Conservation (phyloP, 2,329 filamentous ascomycete genomes). For the Cladobotryum mycophilum region DNA sequence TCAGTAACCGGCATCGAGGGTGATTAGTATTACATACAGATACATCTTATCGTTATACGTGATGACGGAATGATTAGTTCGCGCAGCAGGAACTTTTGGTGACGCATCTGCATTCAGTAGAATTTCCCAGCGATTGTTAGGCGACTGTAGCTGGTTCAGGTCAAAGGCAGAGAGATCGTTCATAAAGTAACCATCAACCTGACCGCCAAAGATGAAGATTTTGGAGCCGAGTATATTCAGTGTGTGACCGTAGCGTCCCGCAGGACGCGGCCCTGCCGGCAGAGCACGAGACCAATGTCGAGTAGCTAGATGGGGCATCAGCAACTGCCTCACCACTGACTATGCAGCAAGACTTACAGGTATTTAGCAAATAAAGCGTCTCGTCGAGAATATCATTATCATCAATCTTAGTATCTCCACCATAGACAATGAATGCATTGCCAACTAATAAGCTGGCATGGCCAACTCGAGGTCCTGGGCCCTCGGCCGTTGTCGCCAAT, state of each 20-base stretch:
- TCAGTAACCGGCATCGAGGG: slow-evolving; percentile 10
- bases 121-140: slow-evolving; percentile 90
- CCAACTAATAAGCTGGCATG: slow-evolving; percentile 91
- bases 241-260: slow-evolving; percentile 91
- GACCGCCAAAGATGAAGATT: slow-evolving; percentile 94
- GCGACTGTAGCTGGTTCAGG: slow-evolving; percentile 85
- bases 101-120: slow-evolving; percentile 61
- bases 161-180: slow-evolving; percentile 96
- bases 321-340: slow-evolving; percentile 3
- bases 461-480: slow-evolving; percentile 88
- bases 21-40: slow-evolving; percentile 54
- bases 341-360: slow-evolving; percentile 59
- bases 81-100: slow-evolving; percentile 64
- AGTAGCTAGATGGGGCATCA: slow-evolving; percentile 57
- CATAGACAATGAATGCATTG: slow-evolving; percentile 98
- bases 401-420: slow-evolving; percentile 95
- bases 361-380: slow-evolving; percentile 93
- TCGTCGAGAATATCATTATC: slow-evolving; percentile 89
- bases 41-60: slow-evolving; percentile 92
- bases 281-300: slow-evolving; percentile 96
- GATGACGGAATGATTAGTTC: slow-evolving; percentile 91
- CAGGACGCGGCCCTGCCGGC: slow-evolving; percentile 76
- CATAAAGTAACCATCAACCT: slow-evolving; percentile 97
- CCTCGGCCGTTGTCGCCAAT: slow-evolving; percentile 84
- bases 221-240: slow-evolving; percentile 95